A percentile compares a stretch with the other conserved stretches of the same genome.
These are phyloP conservation scores for Colletotrichum eleusines DNA, from an alignment of 2,329 filamentous ascomycete species.

Conservation along the genomic window DNA sequence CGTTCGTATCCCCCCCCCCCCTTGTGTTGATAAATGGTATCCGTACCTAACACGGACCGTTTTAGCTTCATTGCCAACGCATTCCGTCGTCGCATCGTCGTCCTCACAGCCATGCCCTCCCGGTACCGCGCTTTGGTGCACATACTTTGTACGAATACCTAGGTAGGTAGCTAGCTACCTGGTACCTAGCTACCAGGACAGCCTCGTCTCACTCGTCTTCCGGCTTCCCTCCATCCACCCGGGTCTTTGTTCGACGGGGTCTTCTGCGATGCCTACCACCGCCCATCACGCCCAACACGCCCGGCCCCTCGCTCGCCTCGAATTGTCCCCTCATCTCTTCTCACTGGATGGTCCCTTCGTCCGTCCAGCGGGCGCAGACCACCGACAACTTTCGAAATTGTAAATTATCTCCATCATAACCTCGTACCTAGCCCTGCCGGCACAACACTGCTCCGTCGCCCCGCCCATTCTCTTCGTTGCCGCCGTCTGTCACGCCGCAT, in stretches of 20 bases:
- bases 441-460: background rate
- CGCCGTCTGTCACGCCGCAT: background rate
- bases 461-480: background rate
- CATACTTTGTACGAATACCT: too few species aligned
- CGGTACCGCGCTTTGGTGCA: background rate
- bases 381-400: background rate
- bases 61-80: conserved; percentile 16
- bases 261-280: background rate
- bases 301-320: background rate
- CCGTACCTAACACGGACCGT: conserved; percentile 19
- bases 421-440: too few species aligned
- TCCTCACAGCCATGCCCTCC: background rate
- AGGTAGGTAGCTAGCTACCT: too few species aligned
- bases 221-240: conserved; percentile 1
- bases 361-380: conserved; percentile 1
- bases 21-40: background rate
- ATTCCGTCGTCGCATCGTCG: conserved; percentile 13
- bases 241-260: background rate
- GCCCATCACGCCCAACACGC: background rate
- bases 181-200: background rate
- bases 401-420: too few species aligned
- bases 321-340: conserved; percentile 1
- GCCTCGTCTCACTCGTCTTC: conserved; percentile 7
- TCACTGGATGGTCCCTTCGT: conserved; percentile 2
- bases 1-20: conserved; percentile 8